Conservation (phyloP, 139 green algal species). For the Limnomonas spitsbergensis region DNA sequence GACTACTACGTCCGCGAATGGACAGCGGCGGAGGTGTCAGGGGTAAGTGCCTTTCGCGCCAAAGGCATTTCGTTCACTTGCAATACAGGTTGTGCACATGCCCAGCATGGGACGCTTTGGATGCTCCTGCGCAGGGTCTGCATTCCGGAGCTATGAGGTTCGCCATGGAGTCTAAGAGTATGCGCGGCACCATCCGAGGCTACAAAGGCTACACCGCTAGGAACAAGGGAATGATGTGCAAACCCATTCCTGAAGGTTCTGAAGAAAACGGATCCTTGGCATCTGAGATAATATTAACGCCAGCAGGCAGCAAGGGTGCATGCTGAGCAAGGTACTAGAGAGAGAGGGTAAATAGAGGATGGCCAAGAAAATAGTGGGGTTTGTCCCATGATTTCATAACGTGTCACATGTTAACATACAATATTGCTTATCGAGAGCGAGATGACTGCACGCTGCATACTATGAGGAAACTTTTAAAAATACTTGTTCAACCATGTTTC, state of each 20-base stretch:
- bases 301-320: no score
- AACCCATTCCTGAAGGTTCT: background rate
- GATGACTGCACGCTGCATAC: no score
- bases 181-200: background rate
- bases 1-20: slow-evolving; percentile 82
- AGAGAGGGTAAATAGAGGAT: no score
- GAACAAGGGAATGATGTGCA: background rate
- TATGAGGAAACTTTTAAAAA: no score
- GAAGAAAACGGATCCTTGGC: background rate
- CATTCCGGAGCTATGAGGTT: slow-evolving; percentile 53
- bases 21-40: slow-evolving; percentile 42
- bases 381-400: background rate
- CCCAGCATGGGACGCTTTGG: background rate
- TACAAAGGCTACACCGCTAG: background rate
- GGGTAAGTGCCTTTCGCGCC: background rate
- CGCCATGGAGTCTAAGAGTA: slow-evolving; percentile 44
- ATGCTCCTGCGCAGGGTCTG: slow-evolving; percentile 33
- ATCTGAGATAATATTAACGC: background rate
- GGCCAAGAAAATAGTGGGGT: background rate
- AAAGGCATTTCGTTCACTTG: background rate
- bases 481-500: no score
- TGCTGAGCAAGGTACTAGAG: no score
- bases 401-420: no score
- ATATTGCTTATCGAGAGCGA: no score
- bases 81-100: background rate